phyloP scores from a whole-genome alignment of 257 asterid genomes.

The Capsicum pubescens region DNA sequence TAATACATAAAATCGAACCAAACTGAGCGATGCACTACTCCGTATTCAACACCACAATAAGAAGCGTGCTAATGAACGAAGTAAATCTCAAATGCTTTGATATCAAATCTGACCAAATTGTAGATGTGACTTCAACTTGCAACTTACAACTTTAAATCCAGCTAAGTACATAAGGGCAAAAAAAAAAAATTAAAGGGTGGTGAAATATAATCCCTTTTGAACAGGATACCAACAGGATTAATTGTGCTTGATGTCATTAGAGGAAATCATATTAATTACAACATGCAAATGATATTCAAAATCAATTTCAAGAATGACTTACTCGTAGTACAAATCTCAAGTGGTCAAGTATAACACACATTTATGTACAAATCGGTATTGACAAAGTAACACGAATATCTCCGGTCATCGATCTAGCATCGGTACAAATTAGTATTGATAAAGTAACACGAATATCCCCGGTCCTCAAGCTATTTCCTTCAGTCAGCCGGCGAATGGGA shows the following conservation, averaged over 20 bases:
- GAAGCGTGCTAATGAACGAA: background rate
- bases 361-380: constrained; percentile 29
- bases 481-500: background rate
- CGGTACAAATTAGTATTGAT: constrained; percentile 28
- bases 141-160: background rate
- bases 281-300: background rate
- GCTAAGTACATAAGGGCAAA: background rate
- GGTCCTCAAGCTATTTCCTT: constrained; percentile 34
- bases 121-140: background rate
- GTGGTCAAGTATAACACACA: constrained; percentile 5
- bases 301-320: background rate
- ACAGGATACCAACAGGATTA: background rate
- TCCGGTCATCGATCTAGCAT: constrained; percentile 10
- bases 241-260: background rate
- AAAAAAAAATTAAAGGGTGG: background rate
- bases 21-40: no score
- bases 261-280: background rate
- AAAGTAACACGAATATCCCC: constrained; percentile 39
- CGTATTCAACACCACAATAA: no score
- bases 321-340: background rate
- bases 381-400: constrained; percentile 38
- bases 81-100: background rate
- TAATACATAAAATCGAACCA: no score
- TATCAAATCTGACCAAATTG: background rate
- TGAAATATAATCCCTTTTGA: background rate